Evolutionary conservation across 2,329 filamentous ascomycete species (phyloP), one percentile per base, ranked within the genome.

Genomic region (Neocucurbitaria cava): DNA sequence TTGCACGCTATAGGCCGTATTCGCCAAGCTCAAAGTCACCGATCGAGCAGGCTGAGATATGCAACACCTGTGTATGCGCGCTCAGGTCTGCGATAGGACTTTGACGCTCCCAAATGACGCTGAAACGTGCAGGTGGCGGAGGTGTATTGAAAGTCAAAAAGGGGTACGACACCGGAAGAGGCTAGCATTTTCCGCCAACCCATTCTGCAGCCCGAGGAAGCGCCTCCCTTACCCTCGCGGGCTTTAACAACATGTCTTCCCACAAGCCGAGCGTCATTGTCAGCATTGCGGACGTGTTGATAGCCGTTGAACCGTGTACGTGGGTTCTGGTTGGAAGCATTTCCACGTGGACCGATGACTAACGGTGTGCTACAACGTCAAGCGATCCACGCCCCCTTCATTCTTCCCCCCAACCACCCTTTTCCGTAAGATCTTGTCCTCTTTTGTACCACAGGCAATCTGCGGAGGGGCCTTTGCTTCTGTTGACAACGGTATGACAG

Each of bases 401-500:
- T 65, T 58, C 52, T 52, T 35, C 52, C 46, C 42, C 40, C 59
- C 62, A 67, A 66, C 62, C 59, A 68, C 61, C 51, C 52, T 59
- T 43, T 49, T 18, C 39, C 48, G 52, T 50, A 54, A 56, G 49
- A 57, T 56, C 33, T 52, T 53, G 59, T 56, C 56, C 51, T 57
- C 46, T 52, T 35, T 42, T 54, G 66, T 69, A 59, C 52, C 39
- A 69, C 65, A 35, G 46, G 5, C 11, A 17, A 35, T 51, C 54
- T 68, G 61, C 54, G 55, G 58, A 49, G 46, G 51, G 49, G 56
- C 42, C 49, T 61, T 49, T 49, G 52, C 53, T 54, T 40, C 54
- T 54, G 55, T 52, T 57, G 49, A 58, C 51, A 54, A 51, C 23
- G 53, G 64, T 63, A 63, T 68, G 64, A 68, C 65, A 64, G 58